phyloP scores from a whole-genome alignment of 441 rosid species.

The Kokia cookei region DNA sequence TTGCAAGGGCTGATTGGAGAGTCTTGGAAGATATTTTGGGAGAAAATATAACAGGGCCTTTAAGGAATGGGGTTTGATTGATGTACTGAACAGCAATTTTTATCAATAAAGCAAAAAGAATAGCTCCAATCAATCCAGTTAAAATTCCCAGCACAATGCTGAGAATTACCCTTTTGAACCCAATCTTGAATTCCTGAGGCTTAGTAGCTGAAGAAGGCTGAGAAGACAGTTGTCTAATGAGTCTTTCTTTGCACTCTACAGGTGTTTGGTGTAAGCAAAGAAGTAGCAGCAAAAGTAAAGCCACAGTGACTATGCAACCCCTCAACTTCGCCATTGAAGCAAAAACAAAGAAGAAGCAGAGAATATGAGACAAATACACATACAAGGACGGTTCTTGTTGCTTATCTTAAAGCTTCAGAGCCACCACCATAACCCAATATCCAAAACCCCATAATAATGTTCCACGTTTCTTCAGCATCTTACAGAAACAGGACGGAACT shows the following conservation, averaged over 20 bases:
- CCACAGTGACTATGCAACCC: conserved; percentile 14
- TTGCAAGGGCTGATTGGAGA: conserved; percentile 67
- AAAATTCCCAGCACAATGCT: conserved; percentile 61
- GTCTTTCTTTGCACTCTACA: conserved; percentile 46
- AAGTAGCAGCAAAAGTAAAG: conserved; percentile 33
- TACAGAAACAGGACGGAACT: not conserved
- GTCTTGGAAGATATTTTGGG: conserved; percentile 66
- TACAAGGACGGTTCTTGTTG: not conserved
- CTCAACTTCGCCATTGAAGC: conserved; percentile 41
- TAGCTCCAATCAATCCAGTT: conserved; percentile 58
- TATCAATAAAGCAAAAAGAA: conserved; percentile 53
- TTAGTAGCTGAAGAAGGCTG: conserved; percentile 31
- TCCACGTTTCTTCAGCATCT: conserved; percentile 5
- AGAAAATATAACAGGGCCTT: conserved; percentile 88
- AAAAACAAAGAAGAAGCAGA: conserved; percentile 5
- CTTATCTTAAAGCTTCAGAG: conserved; percentile 7
- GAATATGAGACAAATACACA: conserved; percentile 8
- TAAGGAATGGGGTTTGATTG: conserved; percentile 73
- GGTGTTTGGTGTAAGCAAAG: conserved; percentile 27
- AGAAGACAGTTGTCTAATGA: conserved; percentile 42
- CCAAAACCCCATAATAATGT: conserved; percentile 4
- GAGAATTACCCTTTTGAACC: conserved; percentile 49
- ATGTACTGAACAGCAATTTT: conserved; percentile 52
- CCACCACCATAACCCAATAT: not conserved
- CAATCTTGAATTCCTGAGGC: conserved; percentile 32